A percentile compares a stretch with the other conserved stretches of the same genome.
Evolutionary conservation across 495 filamentous ascomycete species (phyloP).

Genomic region (Hyaloscypha hepaticicola): DNA sequence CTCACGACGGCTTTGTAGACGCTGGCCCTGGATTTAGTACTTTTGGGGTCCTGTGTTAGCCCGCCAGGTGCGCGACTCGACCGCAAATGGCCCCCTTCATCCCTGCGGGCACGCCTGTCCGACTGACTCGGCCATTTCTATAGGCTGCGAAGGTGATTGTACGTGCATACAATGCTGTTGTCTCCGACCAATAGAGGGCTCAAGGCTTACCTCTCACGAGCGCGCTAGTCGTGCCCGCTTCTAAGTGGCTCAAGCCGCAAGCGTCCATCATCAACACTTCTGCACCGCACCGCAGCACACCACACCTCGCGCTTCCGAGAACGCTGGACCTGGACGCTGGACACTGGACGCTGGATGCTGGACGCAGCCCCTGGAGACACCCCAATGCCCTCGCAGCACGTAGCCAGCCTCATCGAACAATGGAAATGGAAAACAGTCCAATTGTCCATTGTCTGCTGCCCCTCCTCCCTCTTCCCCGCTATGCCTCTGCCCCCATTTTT

Average conservation of each 20-base stretch:
- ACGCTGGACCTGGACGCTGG: slow-evolving; percentile 13
- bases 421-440: neutral
- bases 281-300: neutral
- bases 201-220: neutral
- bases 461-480: neutral
- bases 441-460: neutral
- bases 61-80: slow-evolving; percentile 6
- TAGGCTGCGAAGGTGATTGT: slow-evolving; percentile 25
- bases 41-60: slow-evolving; percentile 9
- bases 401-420: slow-evolving; percentile 11
- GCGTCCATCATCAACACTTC: too few species aligned
- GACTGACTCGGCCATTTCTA: slow-evolving; percentile 4
- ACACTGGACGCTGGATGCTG: neutral
- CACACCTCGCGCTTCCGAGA: slow-evolving; percentile 4
- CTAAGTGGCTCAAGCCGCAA: neutral
- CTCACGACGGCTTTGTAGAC: slow-evolving; percentile 32
- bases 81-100: neutral
- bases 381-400: slow-evolving; percentile 1
- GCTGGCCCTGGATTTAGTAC: slow-evolving; percentile 22
- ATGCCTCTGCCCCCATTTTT: neutral
- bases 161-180: slow-evolving; percentile 18
- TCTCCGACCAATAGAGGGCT: neutral
- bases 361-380: neutral
- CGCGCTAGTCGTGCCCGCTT: neutral
- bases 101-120: neutral